Conservation (phyloP, 768 basidiomycete species). For the Mycena rosella region DNA sequence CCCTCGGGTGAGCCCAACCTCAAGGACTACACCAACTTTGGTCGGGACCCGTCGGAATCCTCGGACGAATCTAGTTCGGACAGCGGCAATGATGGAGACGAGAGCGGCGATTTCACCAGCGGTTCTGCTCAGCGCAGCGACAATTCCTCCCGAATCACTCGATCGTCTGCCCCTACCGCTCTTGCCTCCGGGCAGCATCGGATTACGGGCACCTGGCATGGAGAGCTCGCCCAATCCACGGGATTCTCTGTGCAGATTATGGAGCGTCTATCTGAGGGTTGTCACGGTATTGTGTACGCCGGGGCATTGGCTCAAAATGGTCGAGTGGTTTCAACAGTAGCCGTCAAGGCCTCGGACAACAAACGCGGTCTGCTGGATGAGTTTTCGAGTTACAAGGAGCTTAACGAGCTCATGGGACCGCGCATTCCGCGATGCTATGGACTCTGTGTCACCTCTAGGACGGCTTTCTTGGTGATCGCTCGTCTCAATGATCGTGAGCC, state of each 20-base stretch:
- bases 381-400: background rate
- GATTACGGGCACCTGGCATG: background rate
- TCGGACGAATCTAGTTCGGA: background rate
- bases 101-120: background rate
- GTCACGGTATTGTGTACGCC: constrained; percentile 8
- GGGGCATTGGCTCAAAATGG: background rate
- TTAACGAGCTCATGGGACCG: background rate
- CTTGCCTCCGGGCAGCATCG: background rate
- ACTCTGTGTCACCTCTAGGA: constrained; percentile 3
- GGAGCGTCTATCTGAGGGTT: background rate
- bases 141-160: background rate
- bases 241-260: constrained; percentile 1
- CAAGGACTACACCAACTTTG: background rate
- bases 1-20: background rate
- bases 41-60: constrained; percentile 12
- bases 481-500: background rate
- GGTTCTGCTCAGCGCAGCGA: background rate
- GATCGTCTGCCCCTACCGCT: background rate
- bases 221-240: background rate
- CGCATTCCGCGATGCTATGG: constrained; percentile 20
- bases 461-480: constrained; percentile 3
- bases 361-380: background rate
- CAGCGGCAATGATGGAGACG: constrained; percentile 2
- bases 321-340: background rate
- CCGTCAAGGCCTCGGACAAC: constrained; percentile 1